phyloP scores from a whole-genome alignment of 1,284 basidiomycete species.

The Pisolithus thermaeus region DNA sequence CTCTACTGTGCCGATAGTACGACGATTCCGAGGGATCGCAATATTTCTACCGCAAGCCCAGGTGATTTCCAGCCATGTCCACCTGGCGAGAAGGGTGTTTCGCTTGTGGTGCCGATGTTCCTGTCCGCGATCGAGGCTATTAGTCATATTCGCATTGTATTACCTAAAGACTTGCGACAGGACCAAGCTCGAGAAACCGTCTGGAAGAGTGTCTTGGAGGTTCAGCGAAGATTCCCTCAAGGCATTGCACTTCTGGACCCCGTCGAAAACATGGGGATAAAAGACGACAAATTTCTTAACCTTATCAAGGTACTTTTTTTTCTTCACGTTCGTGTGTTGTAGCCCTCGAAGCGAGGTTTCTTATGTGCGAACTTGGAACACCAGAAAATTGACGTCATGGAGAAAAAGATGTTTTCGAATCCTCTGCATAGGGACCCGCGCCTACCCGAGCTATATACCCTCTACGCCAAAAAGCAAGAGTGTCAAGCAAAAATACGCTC shows the following conservation, averaged over 20 bases:
- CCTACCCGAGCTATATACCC: slow-evolving; percentile 74
- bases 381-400: slow-evolving; percentile 87
- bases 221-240: slow-evolving; percentile 84
- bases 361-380: not conserved
- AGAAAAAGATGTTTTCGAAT: slow-evolving; percentile 73
- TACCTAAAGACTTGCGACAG: slow-evolving; percentile 87
- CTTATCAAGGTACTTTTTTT: slow-evolving; percentile 61
- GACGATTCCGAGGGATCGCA: slow-evolving; percentile 57
- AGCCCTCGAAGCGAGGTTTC: not conserved
- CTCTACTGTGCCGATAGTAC: slow-evolving; percentile 75
- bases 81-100: slow-evolving; percentile 67
- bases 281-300: slow-evolving; percentile 87
- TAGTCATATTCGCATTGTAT: slow-evolving; percentile 80
- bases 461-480: slow-evolving; percentile 76
- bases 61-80: slow-evolving; percentile 73
- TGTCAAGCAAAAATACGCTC: slow-evolving; percentile 66
- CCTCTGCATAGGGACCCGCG: slow-evolving; percentile 71
- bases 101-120: slow-evolving; percentile 86
- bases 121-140: slow-evolving; percentile 85
- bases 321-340: not conserved
- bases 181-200: slow-evolving; percentile 74
- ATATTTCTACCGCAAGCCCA: slow-evolving; percentile 49
- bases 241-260: slow-evolving; percentile 90
- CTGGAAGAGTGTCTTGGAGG: slow-evolving; percentile 88
- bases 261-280: slow-evolving; percentile 93